Base-by-base conservation (phyloP, 805 yeast genomes). In the Candida sanyiensis region DNA sequence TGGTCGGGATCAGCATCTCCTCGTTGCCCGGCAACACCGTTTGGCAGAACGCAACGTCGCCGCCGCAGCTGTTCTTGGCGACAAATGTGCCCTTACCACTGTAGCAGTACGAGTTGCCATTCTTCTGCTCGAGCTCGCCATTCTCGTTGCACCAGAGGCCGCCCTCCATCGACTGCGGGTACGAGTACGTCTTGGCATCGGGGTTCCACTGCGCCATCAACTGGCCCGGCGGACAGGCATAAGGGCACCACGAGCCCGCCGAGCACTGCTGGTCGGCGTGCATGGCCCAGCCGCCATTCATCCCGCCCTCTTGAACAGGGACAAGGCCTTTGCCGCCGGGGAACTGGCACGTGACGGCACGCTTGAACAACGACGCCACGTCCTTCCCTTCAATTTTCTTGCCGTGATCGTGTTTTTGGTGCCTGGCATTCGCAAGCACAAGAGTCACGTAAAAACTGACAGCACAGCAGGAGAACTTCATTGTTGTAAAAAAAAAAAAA, bases 11-110 rank as follows among this genome's bases (percentile, higher is more conserved):
- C 58, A 86, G 69, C 96, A 87, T 87, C 50, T 87, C 95, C 66
- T 87, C 96, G 61, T 86, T 84, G 49, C 96, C 96, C 18, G 96
- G 96, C 41, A 88, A 69, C 6, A 88, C 95, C 7, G 96, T 87
- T 65, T 88, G 96, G 61, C 96, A 87, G 62, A 87, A 77, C 7
- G 96, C 89, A 47, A 86, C 88, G 42, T 72, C 66, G 5, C 63
- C 44, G 29, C 69, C 69, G 13, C 82, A 78, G 9, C 58, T 51
- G 66, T 85, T 85, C 40, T 67, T 53, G 18, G 75, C 83, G 23
- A 59, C 51, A n/a, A 85, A 79, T 13, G 90, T 75, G 25, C 86
- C 90, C 47, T 75, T 73, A 40, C 96, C 96, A 40, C 80, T 78
- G 46, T 73, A 73, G 63, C 96, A 87, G 64, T 77, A 81, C 27